A percentile compares a stretch with the other conserved stretches of the same genome.
Evolutionary conservation across 805 yeast species (phyloP).

Genomic region (Cyberlindnera mrakii): DNA sequence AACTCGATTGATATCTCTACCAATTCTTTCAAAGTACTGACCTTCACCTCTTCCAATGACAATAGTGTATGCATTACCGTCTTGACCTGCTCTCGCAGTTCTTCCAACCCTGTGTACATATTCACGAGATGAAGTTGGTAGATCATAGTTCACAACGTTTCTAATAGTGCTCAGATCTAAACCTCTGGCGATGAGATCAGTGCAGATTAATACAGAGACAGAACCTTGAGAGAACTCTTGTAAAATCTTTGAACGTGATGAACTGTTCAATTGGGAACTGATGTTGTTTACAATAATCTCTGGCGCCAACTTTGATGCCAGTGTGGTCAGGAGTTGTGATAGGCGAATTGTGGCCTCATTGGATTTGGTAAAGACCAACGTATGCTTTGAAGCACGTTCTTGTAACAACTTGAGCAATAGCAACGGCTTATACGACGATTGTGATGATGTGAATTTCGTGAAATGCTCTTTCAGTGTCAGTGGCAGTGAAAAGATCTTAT

Average conservation of each 20-base stretch:
- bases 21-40: constrained; percentile 50
- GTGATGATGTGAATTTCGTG: constrained; percentile 31
- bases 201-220: constrained; percentile 56
- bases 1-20: constrained; percentile 48
- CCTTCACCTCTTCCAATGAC: constrained; percentile 75
- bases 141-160: constrained; percentile 82
- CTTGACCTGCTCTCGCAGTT: constrained; percentile 86
- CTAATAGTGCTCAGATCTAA: constrained; percentile 68
- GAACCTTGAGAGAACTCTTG: constrained; percentile 51
- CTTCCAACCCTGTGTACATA: constrained; percentile 96
- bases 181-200: constrained; percentile 96
- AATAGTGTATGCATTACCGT: constrained; percentile 70
- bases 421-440: constrained; percentile 63
- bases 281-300: constrained; percentile 36
- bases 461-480: constrained; percentile 39
- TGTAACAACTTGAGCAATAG: constrained; percentile 51
- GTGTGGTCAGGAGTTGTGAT: constrained; percentile 47
- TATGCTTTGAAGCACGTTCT: constrained; percentile 28
- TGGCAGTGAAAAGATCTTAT: constrained; percentile 56
- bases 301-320: constrained; percentile 26
- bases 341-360: constrained; percentile 86
- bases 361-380: constrained; percentile 62
- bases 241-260: constrained; percentile 50
- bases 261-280: constrained; percentile 51
- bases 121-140: constrained; percentile 84